A percentile compares a stretch with the other conserved stretches of the same genome.
phyloP scores from a whole-genome alignment of 108 stramenopile species.

The Skeletonema grethae region DNA sequence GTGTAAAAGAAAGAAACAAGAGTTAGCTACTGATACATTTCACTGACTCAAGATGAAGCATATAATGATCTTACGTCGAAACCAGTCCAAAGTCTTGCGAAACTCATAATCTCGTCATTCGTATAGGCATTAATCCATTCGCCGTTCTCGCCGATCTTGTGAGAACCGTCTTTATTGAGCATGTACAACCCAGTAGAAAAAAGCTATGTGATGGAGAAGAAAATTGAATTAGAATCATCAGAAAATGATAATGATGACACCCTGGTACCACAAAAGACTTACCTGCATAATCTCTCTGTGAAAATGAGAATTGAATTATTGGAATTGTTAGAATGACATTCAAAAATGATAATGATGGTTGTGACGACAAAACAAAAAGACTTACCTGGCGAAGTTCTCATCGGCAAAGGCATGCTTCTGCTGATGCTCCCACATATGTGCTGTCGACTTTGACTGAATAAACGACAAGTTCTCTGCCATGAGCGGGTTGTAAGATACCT shows the following conservation, averaged over 20 bases:
- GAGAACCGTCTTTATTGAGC: conserved; percentile 70
- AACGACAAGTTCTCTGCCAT: conserved; percentile 68
- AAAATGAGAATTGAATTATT: not conserved
- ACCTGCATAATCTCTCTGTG: too few relatives aligned
- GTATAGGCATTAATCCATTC: conserved; percentile 54
- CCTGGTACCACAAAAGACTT: too few relatives aligned
- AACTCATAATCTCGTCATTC: conserved; percentile 70
- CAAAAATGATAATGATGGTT: too few relatives aligned
- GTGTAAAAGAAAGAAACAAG: not conserved
- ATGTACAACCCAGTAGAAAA: conserved; percentile 68
- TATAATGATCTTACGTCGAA: conserved; percentile 28
- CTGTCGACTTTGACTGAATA: conserved; percentile 43
- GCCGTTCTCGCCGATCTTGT: conserved; percentile 38
- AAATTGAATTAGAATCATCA: not conserved
- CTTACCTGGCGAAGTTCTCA: conserved; percentile 33
- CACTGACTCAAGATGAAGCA: not conserved
- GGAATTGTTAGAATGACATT: not conserved
- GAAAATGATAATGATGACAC: not conserved
- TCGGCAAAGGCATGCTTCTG: conserved; percentile 21
- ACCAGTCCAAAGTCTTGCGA: conserved; percentile 75
- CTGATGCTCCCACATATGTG: conserved; percentile 36
- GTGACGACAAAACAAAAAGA: too few relatives aligned
- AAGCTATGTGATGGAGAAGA: conserved; percentile 38
- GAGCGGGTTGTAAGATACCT: conserved; percentile 37
- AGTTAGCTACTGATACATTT: not conserved